A percentile compares a stretch with the other conserved stretches of the same genome.
phyloP scores from a whole-genome alignment of 805 yeast species.

The Cyberlindnera xylosilytica region DNA sequence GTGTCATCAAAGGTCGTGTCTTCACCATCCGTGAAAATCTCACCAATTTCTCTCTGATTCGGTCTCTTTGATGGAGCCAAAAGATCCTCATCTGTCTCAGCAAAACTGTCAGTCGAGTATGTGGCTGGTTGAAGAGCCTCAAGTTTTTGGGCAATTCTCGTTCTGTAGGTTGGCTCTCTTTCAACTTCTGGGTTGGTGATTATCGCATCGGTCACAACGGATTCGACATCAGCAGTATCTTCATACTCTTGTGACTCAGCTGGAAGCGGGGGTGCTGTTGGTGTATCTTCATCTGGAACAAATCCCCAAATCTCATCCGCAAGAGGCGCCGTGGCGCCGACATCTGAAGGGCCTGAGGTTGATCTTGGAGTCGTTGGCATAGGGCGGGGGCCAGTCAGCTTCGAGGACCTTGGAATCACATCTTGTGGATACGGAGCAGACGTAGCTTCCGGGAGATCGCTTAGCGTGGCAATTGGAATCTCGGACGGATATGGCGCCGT shows the following conservation, averaged over 20 bases:
- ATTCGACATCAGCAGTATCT: not conserved
- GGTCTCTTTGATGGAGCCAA: not conserved
- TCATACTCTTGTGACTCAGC: not conserved
- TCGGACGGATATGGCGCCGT: constrained; percentile 23
- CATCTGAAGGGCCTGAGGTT: constrained; percentile 7
- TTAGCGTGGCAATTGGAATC: constrained; percentile 10
- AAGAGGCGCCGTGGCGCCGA: not conserved
- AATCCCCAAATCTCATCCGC: constrained; percentile 7
- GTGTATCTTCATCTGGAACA: constrained; percentile 5
- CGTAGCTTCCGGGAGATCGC: constrained; percentile 6
- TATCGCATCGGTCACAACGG: not conserved
- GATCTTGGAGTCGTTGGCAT: constrained; percentile 22
- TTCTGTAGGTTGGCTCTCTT: constrained; percentile 26
- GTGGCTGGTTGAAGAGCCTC: constrained; percentile 22
- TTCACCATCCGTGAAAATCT: constrained; percentile 7
- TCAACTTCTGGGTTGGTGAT: constrained; percentile 9
- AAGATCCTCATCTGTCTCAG: constrained; percentile 15
- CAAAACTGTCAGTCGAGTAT: constrained; percentile 16
- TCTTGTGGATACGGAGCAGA: constrained; percentile 23
- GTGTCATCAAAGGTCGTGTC: constrained; percentile 5
- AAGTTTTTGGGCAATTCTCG: constrained; percentile 24
- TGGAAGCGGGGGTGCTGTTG: constrained; percentile 16
- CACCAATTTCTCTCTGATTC: constrained; percentile 8
- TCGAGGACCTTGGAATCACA: constrained; percentile 9
- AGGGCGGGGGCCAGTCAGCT: constrained; percentile 28